Evolutionary conservation across 2,329 filamentous ascomycete species (phyloP).

Genomic region (Epichloe festucae): DNA sequence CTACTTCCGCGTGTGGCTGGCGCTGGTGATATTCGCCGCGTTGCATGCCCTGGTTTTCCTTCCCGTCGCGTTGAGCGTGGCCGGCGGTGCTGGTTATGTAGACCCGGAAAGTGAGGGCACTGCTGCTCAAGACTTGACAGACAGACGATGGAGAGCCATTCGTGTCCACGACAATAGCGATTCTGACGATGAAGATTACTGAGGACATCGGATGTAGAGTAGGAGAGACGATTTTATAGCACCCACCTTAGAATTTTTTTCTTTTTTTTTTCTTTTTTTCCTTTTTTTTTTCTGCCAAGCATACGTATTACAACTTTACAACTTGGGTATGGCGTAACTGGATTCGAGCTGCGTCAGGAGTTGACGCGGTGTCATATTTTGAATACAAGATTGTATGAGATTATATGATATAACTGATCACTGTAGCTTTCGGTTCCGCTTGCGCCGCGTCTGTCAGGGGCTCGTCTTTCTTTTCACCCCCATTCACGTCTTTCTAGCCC

Average conservation of each 20-base stretch:
- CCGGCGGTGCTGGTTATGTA: conserved; percentile 77
- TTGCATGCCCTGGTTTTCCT: conserved; percentile 83
- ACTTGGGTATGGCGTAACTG: background rate
- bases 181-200: conserved; percentile 52
- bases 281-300: background rate
- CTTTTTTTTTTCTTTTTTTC: background rate
- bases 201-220: background rate
- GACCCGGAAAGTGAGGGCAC: conserved; percentile 81
- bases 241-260: too few relatives aligned
- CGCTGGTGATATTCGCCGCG: conserved; percentile 79
- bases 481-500: background rate
- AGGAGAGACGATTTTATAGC: background rate
- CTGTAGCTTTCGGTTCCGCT: too few relatives aligned
- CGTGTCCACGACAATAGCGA: conserved; percentile 64
- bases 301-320: background rate
- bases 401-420: background rate
- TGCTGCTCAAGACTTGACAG: conserved; percentile 77
- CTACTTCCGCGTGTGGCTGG: conserved; percentile 94
- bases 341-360: background rate
- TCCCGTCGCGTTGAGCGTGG: conserved; percentile 74
- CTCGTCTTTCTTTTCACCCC: background rate
- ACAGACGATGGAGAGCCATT: conserved; percentile 63
- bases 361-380: background rate
- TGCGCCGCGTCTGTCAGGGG: too few relatives aligned
- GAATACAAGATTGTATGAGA: background rate